Percentiles rank a stretch among this genome's conserved stretches.
phyloP scores from a whole-genome alignment of 768 basidiomycete species.

The Heimioporus sp. region DNA sequence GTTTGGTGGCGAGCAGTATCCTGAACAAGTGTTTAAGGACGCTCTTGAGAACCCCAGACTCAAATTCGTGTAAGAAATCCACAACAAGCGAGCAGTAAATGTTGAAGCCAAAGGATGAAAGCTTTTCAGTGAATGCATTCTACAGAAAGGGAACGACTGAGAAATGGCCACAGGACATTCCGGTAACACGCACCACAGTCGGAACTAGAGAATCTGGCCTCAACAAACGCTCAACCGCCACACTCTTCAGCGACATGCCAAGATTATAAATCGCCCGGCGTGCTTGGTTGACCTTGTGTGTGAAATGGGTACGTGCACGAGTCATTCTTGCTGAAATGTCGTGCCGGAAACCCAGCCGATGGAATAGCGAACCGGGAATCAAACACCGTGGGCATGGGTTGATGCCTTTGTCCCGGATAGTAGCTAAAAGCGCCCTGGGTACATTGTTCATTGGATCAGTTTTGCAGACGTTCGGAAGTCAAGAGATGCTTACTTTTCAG shows the following conservation, averaged over 20 bases:
- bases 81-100: not conserved
- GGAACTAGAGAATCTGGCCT: not conserved
- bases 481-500: conserved; percentile 2
- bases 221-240: not conserved
- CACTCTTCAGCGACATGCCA: not conserved
- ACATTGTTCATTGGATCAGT: too few species aligned
- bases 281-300: not conserved
- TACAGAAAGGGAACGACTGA: not conserved
- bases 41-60: not conserved
- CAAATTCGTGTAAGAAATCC: not conserved
- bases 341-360: not conserved
- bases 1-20: not conserved
- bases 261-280: not conserved
- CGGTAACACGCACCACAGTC: not conserved
- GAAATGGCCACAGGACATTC: too few species aligned
- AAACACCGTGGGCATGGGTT: not conserved
- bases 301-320: too few species aligned
- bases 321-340: not conserved
- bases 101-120: not conserved
- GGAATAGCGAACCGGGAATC: not conserved
- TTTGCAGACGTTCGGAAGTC: too few species aligned
- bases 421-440: not conserved
- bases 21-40: not conserved
- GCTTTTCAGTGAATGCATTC: not conserved
- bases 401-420: not conserved